Evolutionary conservation across 805 yeast species (phyloP), one percentile per base, ranked within the genome.

Genomic region (Wickerhamiella dianesei): DNA sequence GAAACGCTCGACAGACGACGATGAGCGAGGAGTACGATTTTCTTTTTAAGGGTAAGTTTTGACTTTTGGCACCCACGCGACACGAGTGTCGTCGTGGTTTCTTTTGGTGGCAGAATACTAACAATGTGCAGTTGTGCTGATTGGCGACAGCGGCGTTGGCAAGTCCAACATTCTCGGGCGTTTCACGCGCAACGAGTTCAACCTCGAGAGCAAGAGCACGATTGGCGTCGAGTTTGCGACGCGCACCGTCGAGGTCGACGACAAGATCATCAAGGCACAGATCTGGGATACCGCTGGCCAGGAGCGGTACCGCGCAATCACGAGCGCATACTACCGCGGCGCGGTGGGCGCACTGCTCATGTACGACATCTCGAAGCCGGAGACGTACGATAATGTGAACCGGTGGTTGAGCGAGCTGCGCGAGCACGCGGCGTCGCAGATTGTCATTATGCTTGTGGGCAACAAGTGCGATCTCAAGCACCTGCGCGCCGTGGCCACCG

Each of bases 211-310:
- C 16, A 80, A 92, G 65, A 82, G 94, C 46, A 89, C 98, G 21
- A 89, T 89, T 61, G 98, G 98, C 43, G 98, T 92, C 44, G 98
- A 92, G 66, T 89, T 89, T 69, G 97, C 97, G 40, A 92, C 97
- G 19, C 76, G 96, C 64, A 88, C 96, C 2, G 79, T 92, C 48
- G 94, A 84, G 59, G 75, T 92, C 50, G 97, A 92, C 62, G 96
- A 95, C 56, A 92, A 89, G 70, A 86, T 94, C 50, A 88, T 89
- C 65, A 89, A 89, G 68, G 78, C 94, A 59, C 98, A 89, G 71
- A 89, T 89, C 63, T 89, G 98, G 98, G 98, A 89, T 66, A 89
- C 98, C 35, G 98, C 98, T 2, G 98, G 98, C 51, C 98, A 89
- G 70, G 98, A 89, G 67, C 79, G 98, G 65, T 89, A 92, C 71